Conservation (phyloP, 2,329 filamentous ascomycete genomes). For the Dactylella cylindrospora region DNA sequence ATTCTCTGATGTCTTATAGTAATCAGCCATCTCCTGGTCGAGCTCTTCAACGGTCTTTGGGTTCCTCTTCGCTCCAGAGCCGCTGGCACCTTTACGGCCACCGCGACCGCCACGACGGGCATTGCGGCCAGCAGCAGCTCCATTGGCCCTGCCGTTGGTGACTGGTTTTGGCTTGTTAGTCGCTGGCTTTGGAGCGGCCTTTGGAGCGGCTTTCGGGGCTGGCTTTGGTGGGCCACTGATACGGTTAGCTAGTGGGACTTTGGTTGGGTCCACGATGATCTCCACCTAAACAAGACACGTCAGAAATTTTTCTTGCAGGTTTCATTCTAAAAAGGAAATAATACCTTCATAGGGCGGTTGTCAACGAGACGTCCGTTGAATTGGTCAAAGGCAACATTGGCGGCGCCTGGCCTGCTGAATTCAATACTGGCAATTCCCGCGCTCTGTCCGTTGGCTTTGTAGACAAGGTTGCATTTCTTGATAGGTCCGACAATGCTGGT, state of each 20-base stretch:
- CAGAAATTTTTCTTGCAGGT: conserved; percentile 19
- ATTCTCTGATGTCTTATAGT: conserved; percentile 66
- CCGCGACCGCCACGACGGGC: conserved; percentile 57
- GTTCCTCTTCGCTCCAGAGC: conserved; percentile 62
- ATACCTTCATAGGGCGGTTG: conserved; percentile 83
- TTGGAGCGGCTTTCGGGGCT: conserved; percentile 57
- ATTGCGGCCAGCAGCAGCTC: conserved; percentile 56
- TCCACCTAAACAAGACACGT: conserved; percentile 66
- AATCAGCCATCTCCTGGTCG: conserved; percentile 96
- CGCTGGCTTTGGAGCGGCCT: conserved; percentile 60
- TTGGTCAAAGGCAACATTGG: conserved; percentile 77
- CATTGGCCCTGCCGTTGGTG: conserved; percentile 49
- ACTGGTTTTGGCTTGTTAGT: conserved; percentile 66
- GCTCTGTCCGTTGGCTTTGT: conserved; percentile 88
- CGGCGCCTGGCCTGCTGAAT: conserved; percentile 78
- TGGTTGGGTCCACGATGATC: conserved; percentile 69
- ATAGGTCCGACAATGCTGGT: conserved; percentile 80
- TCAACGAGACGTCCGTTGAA: conserved; percentile 91
- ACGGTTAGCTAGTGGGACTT: conserved; percentile 30
- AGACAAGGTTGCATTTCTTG: conserved; percentile 87
- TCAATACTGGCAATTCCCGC: conserved; percentile 88
- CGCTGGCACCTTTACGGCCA: conserved; percentile 59
- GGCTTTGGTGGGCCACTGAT: conserved; percentile 27
- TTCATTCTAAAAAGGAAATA: conserved; percentile 44
- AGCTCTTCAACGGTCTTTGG: conserved; percentile 92